Base-by-base conservation (phyloP, 768 basidiomycete species). In the Boletales sp. region DNA sequence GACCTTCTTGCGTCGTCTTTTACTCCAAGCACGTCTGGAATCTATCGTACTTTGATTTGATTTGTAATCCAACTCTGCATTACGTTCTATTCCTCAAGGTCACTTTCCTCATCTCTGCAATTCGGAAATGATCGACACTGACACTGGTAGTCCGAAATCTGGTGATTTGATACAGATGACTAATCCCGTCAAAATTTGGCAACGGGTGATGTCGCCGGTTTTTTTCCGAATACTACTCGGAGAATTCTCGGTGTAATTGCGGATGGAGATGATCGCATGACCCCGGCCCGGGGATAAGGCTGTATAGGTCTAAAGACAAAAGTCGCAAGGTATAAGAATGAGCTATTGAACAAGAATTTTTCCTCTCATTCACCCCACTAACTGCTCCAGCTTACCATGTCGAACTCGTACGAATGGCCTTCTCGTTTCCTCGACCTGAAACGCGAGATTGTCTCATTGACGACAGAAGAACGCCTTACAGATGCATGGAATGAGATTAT, bases 401-500 rank as follows among this genome's bases (percentile, higher is more conserved):
- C 53, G 6, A 33, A 54, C 33, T 38, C 21, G 8, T 42, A 46
- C 28, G 39, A 35, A 30, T 61, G 56, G 57, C 60, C 62, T 11
- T 30, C 75, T 35, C 82, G 77, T 38, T 84, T 84, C 56, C 61
- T 67, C 6, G 77, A 83, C 39, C 50, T 86, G 54, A 87, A 87
- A 66, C 70, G 70, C 41, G 70, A 80, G 53, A 80, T 87, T 41
- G 80, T 77, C 1, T 65, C 63, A 0, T 68, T 70, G 3, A 78
- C 79, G 54, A 76, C 81, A 13, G 68, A 77, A 65, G 64, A 70
- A 50, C 72, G 67, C 18, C 74, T 75, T 18, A 81, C 75, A 3
- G 62, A 68, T 19, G 75, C 84, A 2, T 87, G 84, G 86, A 68
- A 59, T 15, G 81, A 83, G 51, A 69, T 87, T 40, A 65, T 86